Evolutionary conservation across 177 flowering plant species (phyloP), one percentile per base, ranked within the genome.

Genomic region (Telopea speciosissima): DNA sequence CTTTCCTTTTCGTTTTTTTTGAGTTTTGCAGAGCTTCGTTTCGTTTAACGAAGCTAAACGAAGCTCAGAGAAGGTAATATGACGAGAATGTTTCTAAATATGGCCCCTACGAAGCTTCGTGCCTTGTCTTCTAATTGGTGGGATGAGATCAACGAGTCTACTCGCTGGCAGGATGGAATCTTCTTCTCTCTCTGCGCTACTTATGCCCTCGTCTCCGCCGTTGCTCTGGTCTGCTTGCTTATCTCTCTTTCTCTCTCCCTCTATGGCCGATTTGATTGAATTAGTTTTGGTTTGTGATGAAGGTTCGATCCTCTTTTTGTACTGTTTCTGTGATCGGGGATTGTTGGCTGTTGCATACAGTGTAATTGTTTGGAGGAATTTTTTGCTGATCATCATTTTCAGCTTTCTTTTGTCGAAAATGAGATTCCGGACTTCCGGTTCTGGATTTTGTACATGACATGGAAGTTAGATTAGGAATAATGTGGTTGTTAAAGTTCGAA

Each of bases 81-180:
- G 68, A 45, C 59, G 59, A 66, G 68, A 23, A 23, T 44, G 28
- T 11, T 25, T 9, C 31, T 66, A 21, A 77, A 72, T 68, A 68
- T 67, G 24, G 63, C 76, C 13, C 24, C 68, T 17, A 22, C 44
- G 45, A 72, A 72, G 42, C 65, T 76, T 3, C 54, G 25, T 14
- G 45, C 73, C 11, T 12, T 62, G 13, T 61, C 70, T 23, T 17
- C 68, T 23, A 67, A 69, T 74, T 96, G 99, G 99, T 96, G 99
- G 99, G 78, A 85, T 67, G 85, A 88, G 75, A 82, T 96, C 80
- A 91, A 93, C 70, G 91, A 87, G 24, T 91, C 98, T 8, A 75
- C 78, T 69, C 65, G 52, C 11, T 93, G 97, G 97, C 99, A 95
- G 73, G 92, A 90, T 68, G 94, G 91, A 63, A 92, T 95, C 79